A percentile compares a stretch with the other conserved stretches of the same genome.
Conservation (phyloP, 2,329 filamentous ascomycete genomes). For the Fusarium nelsonii region DNA sequence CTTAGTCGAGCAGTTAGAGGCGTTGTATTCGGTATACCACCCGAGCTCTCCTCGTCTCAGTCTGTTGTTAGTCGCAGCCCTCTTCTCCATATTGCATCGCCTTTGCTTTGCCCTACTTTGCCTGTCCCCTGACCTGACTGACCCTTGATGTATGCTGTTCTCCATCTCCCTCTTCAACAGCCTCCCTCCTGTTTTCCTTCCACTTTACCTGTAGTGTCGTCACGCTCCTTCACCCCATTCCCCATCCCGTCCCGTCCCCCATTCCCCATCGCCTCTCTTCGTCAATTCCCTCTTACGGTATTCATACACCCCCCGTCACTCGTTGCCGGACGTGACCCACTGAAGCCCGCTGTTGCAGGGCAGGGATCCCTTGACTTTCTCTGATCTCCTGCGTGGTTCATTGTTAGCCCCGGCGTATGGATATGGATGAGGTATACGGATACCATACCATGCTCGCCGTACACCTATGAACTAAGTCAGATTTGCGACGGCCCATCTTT, state of each 20-base stretch:
- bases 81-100: conserved; percentile 39
- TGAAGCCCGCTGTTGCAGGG: conserved; percentile 42
- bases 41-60: conserved; percentile 25
- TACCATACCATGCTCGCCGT: conserved; percentile 39
- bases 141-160: conserved; percentile 30
- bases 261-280: conserved; percentile 26
- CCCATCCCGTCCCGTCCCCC: conserved; percentile 6
- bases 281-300: conserved; percentile 6
- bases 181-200: conserved; percentile 22
- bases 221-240: conserved; percentile 24
- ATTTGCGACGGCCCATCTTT: conserved; percentile 41
- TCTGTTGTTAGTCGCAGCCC: conserved; percentile 43
- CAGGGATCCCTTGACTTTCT: conserved; percentile 40
- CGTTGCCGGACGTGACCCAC: conserved; percentile 44
- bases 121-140: conserved; percentile 26
- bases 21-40: conserved; percentile 26
- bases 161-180: conserved; percentile 38
- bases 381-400: conserved; percentile 47
- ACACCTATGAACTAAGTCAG: conserved; percentile 46
- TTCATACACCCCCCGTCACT: conserved; percentile 20
- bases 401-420: conserved; percentile 40
- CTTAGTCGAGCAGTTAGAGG: conserved; percentile 5
- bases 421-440: conserved; percentile 13
- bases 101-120: conserved; percentile 37
- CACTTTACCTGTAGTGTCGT: conserved; percentile 14